These are phyloP conservation scores for Scorias spongiosa DNA, from an alignment of 2,329 filamentous ascomycete genomes.

Conservation along the genomic window DNA sequence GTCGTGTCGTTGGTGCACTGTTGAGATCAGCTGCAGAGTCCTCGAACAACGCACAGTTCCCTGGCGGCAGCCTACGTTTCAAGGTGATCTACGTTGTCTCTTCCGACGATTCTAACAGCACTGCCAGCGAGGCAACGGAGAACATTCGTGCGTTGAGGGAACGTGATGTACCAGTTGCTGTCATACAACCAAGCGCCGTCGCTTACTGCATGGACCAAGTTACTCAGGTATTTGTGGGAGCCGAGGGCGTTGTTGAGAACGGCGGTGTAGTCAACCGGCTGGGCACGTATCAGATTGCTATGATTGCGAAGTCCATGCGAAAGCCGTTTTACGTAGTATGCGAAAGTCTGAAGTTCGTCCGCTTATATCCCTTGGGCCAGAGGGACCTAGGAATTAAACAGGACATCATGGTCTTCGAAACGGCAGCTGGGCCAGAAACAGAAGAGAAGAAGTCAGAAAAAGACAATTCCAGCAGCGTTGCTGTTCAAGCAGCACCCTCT, in stretches of 20 bases:
- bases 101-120: conserved; percentile 20
- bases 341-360: conserved; percentile 93
- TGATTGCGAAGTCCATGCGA: conserved; percentile 56
- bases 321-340: conserved; percentile 81
- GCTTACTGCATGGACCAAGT: conserved; percentile 67
- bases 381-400: conserved; percentile 69
- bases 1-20: conserved; percentile 65
- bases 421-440: conserved; percentile 22
- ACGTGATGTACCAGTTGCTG: conserved; percentile 68
- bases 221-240: conserved; percentile 49
- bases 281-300: conserved; percentile 73
- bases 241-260: conserved; percentile 84
- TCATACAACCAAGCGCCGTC: conserved; percentile 59
- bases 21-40: conserved; percentile 59
- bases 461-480: conserved; percentile 15
- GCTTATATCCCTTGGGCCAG: conserved; percentile 70
- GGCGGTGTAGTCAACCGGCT: conserved; percentile 82
- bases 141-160: conserved; percentile 57
- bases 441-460: not conserved
- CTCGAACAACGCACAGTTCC: conserved; percentile 14
- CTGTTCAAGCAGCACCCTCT: conserved; percentile 12
- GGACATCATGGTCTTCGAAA: conserved; percentile 58
- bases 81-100: conserved; percentile 57
- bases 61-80: conserved; percentile 49
- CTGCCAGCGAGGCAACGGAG: conserved; percentile 47